Conservation (phyloP, 371 early-diverging fungal species). For the Sporodiniella umbellata region DNA sequence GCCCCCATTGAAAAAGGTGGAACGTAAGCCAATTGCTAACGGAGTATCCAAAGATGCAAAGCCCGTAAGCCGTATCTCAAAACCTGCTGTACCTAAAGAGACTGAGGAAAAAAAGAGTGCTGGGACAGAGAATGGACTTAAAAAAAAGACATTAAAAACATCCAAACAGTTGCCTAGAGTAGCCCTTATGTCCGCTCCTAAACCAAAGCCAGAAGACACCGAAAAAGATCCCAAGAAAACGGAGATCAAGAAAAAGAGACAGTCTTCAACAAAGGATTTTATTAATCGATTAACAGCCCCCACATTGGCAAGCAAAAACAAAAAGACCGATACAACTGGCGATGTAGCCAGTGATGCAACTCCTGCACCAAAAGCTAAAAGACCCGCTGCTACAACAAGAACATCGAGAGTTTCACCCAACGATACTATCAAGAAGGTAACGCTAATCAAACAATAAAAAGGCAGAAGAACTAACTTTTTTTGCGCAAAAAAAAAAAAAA, state of each 20-base stretch:
- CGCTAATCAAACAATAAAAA: background rate
- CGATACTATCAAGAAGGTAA: background rate
- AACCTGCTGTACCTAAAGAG: background rate
- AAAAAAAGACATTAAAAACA: background rate
- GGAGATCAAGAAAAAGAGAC: slow-evolving; percentile 6
- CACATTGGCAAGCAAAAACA: slow-evolving; percentile 13
- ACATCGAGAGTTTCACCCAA: background rate
- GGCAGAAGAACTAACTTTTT: background rate
- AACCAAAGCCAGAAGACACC: background rate
- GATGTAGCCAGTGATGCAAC: background rate
- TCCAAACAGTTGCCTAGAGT: background rate
- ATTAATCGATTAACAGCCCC: slow-evolving; percentile 18
- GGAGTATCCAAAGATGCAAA: background rate
- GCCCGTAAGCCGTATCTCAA: background rate
- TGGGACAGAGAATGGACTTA: background rate
- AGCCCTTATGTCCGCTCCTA: background rate
- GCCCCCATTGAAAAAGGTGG: background rate
- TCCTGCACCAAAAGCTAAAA: background rate
- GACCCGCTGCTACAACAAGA: background rate
- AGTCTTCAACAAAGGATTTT: slow-evolving; percentile 8
- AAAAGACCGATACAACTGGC: slow-evolving; percentile 1
- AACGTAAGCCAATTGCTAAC: background rate
- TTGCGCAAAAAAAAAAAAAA: too few relatives aligned
- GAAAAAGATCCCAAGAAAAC: background rate
- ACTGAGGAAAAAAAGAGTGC: background rate